phyloP scores from a whole-genome alignment of 768 basidiomycete genomes.

The Lentinula edodes region DNA sequence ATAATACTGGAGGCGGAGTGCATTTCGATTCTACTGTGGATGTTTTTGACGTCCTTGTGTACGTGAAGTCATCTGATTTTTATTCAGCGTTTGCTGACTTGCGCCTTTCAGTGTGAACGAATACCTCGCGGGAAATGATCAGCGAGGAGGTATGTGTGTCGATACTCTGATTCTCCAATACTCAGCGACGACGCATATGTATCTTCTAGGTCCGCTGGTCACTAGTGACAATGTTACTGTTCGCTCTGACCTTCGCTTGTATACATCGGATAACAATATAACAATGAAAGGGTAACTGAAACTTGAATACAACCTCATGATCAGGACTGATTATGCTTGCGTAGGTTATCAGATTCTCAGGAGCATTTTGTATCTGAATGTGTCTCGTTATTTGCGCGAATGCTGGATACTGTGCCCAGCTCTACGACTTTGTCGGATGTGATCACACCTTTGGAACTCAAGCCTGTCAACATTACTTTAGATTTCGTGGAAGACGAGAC shows the following conservation, averaged over 20 bases:
- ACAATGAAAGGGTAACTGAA: slow-evolving; percentile 15
- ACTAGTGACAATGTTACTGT: slow-evolving; percentile 16
- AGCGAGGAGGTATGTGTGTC: slow-evolving; percentile 12
- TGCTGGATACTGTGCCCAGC: slow-evolving; percentile 18
- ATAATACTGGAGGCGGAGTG: slow-evolving; percentile 13
- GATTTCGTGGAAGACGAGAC: background rate
- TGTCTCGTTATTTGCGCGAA: slow-evolving; percentile 10
- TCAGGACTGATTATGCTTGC: background rate
- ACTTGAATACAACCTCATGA: background rate
- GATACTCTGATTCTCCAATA: background rate
- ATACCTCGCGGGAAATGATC: slow-evolving; percentile 8
- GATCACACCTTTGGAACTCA: slow-evolving; percentile 11
- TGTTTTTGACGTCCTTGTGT: slow-evolving; percentile 11
- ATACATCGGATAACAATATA: slow-evolving; percentile 14
- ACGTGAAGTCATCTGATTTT: background rate
- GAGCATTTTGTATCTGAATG: slow-evolving; percentile 12
- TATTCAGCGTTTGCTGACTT: background rate
- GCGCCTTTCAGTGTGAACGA: slow-evolving; percentile 7
- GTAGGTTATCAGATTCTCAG: background rate
- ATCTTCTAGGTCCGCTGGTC: slow-evolving; percentile 14
- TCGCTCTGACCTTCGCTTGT: slow-evolving; percentile 19
- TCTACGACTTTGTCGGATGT: slow-evolving; percentile 12
- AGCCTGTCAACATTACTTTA: slow-evolving; percentile 12
- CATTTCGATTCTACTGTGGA: slow-evolving; percentile 14
- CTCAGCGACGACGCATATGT: background rate